Evolutionary conservation across 371 early-diverging fungal species (phyloP), one percentile per base, ranked within the genome.

Genomic region (Quaeritorhiza haematococci): DNA sequence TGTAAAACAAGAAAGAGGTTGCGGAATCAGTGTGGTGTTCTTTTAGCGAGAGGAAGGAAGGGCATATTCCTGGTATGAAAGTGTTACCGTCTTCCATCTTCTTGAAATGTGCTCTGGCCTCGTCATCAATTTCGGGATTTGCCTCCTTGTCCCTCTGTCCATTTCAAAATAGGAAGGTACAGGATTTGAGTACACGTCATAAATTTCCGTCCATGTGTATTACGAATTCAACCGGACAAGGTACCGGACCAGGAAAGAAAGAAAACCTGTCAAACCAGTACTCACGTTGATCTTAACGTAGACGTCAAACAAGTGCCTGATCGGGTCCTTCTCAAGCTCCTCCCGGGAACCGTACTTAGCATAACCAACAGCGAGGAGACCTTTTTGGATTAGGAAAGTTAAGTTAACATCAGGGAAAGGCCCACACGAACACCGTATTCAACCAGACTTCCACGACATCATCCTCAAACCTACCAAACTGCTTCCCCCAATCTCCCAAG

Each of bases 401-500:
- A 43, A 27, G 15, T 26, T 19, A 28, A 49, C 17, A 46, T 3
- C 24, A n/a, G n/a, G n/a, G n/a, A n/a, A n/a, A n/a, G n/a, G n/a
- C n/a, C n/a, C n/a, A n/a, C n/a, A n/a, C n/a, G n/a, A n/a, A n/a
- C n/a, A n/a, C n/a, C n/a, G n/a, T n/a, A n/a, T n/a, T n/a, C n/a
- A n/a, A n/a, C n/a, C n/a, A n/a, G n/a, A n/a, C 59, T 55, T 58
- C n/a, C 33, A 33, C 50, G 28, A 48, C 30, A 48, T 35, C 10
- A 45, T 3, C 26, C 23, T 1, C 26, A 35, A 33, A 46, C 60
- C 60, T 63, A 57, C 87, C 99, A 75, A 96, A 99, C 73, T 99
- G 99, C 69, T 98, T 99, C 48, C 99, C 99, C 99, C 99, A 99
- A 75, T 99, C 99, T 34, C 99, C 99, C 29, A 99, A 82, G 75